Base-by-base conservation (phyloP, 495 filamentous ascomycete species). In the Penicillium diatomitis region DNA sequence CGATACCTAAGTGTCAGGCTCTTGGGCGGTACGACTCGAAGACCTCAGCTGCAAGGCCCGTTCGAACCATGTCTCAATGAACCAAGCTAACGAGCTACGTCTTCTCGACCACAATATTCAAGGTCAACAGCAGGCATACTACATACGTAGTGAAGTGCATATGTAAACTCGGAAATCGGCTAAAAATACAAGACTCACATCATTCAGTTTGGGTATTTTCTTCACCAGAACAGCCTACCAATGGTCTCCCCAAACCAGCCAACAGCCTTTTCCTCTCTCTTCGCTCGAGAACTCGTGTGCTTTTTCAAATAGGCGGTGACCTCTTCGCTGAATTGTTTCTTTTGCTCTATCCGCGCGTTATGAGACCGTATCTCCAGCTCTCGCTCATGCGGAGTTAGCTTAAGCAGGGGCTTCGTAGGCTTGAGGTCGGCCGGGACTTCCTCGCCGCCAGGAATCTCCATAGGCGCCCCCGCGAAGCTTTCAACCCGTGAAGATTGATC, bases 351-450 rank as follows among this genome's bases (percentile, higher is more conserved):
- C 48, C 87, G 80, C 20, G 78, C 79, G 51, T 76, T 67, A 46
- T 85, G 69, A 7, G 83, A 76, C 56, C 75, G 68, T 48, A 85
- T 81, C 56, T 88, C 84, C 30, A 87, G 61, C 45, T 80, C 78
- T 20, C 83, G 69, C 52, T 88, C 82, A 44, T 76, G 71, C 3
- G 79, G 79, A 0, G 72, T 72, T 20, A 88, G 68, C 41, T 78
- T 72, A 36, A 82, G 73, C 48, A 86, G 60, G 20, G 70, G 65
- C 55, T 77, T 71, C 45, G 72, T 74, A 36, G 84, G 72, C 45
- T 63, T 66, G 41, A 66, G 62, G 12, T 63, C 66, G 31, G 49
- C 50, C 8, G 64, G 70, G 28, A 69, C 55, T 9, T 64, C 8
- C 53, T 68, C 62, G 28, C 62, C 64, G 32, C 69, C 64, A 10